Evolutionary conservation across 208 protist species (phyloP), one percentile per base, ranked within the genome.

Genomic region (Phytomonas sp.): DNA sequence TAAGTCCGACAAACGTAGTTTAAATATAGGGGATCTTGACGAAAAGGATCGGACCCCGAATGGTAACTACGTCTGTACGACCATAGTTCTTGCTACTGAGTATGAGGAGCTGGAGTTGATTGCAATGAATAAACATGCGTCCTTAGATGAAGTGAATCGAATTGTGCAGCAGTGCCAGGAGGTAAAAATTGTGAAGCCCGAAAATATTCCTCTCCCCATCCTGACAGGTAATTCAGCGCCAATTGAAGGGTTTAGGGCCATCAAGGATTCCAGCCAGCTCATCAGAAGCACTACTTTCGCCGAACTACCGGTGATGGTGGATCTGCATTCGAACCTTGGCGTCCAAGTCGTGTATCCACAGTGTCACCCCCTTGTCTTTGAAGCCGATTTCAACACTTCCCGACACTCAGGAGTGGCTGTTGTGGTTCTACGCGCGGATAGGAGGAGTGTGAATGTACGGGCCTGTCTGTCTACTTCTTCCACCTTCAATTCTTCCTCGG

Each of bases 91-190:
- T 14, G 87, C 86, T 19, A 87, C 78, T 4, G 85, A 81, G 31
- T 95, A 85, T 73, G 87, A 93, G 75, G 84, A 91, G 78, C 78
- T 90, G 34, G 81, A 85, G 59, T 34, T 88, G 32, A 84, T 92
- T 56, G 45, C 45, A 52, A 75, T 69, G 37, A 71, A 82, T 14
- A 72, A 73, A 40, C 67, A 83, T 69, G 82, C 91, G 66, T 76
- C 81, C 19, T 78, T 89, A 0, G 81, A 79, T 19, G 87, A 86
- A 64, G 77, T 89, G 4, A 80, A 84, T n/a, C 84, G 89, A 30
- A 73, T 87, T 36, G 69, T 94, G 19, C 71, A 70, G 66, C 45
- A 56, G 45, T 56, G 45, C 19, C 45, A 56, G 6, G 45, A 56
- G 45, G 11, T 56, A 23, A 56, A 56, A 26, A 56, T 26, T 56